Base-by-base conservation (phyloP, 1,284 basidiomycete species). In the Singerocomus rubriflavus region DNA sequence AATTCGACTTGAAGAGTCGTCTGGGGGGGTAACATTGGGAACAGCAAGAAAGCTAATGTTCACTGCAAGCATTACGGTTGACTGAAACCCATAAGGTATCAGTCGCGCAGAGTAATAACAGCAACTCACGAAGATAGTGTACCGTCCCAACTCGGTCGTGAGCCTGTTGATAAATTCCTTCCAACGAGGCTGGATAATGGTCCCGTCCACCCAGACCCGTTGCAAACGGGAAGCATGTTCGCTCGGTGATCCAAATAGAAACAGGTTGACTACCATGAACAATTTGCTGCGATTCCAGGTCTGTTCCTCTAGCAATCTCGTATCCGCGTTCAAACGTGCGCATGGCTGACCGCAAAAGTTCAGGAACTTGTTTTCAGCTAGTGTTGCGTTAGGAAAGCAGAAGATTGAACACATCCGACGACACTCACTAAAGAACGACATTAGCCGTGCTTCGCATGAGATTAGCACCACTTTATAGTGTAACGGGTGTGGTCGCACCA, bases 91-190 rank as follows among this genome's bases (percentile, higher is more conserved):
- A 11, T 61, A 11, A 57, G 46, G 32, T 14, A 12, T n/a, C 9
- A 2, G 1, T 1, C 5, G 30, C 1, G 7, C 0, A n/a, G 37
- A 37, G 9, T 1, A 6, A 37, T 7, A n/a, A n/a, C n/a, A 2
- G 1, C 1, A 4, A 66, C 78, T 31, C 50, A 82, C 81, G 51
- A 73, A 74, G 12, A 82, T 67, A 26, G 76, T 71, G 49, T 75
- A 74, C 36, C 78, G 74, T 42, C 69, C 66, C 76, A 82, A 79
- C 53, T 84, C 78, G 2, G 60, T 57, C 12, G 70, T 71, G 29
- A 82, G 58, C 46, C 72, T 74, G 8, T 61, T 55, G 11, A 80
- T 70, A 37, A 74, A 75, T 5, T 64, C 52, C 12, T 60, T 59
- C 61, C 63, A 65, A 1, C 53, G 57, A 11, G 61, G 61, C 11